Base-by-base conservation (phyloP, 257 asterid species). In the Solanum corneliomulleri region DNA sequence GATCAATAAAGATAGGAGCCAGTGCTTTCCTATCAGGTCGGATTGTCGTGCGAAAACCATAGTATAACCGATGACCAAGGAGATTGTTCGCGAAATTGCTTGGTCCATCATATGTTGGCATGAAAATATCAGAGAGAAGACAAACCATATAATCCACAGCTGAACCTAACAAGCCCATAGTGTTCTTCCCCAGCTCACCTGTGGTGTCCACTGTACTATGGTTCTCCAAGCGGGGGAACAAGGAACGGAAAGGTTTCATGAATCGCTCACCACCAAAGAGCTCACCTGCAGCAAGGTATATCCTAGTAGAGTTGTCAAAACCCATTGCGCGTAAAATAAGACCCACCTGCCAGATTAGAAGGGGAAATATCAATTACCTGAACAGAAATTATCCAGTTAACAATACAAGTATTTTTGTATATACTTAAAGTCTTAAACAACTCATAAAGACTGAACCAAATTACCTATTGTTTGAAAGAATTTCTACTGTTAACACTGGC, bases 111-210 rank as follows among this genome's bases (percentile, higher is more conserved):
- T 97, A 96, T 49, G 99, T 97, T 87, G 99, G 97, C 98, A 97
- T 93, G 94, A 97, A 97, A 90, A 96, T 91, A 88, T 97, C 99
- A 4, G 99, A 86, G 20, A 94, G 98, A 71, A 97, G 97, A 90
- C 99, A 97, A 39, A 97, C 99, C 99, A 96, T 97, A 86, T 97
- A 97, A 90, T 97, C 99, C 86, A 97, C 99, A 42, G 99, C 99
- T 12, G 99, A 94, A 76, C 99, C 99, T 88, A 92, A 87, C 86
- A 97, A 87, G 87, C 99, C 99, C 82, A 85, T 86, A 3, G 95
- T 93, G 83, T 85, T 90, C 87, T 87, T 90, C 15, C 85, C 87
- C 29, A 92, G 89, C 92, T 91, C 93, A 83, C 94, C 93, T 13
- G 91, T 80, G 82, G 87, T 56, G 86, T 92, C 99, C 74, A 96